Percentiles rank a stretch among this genome's conserved stretches.
Evolutionary conservation across 2,329 filamentous ascomycete species (phyloP).

Genomic region (Claviceps paspali): DNA sequence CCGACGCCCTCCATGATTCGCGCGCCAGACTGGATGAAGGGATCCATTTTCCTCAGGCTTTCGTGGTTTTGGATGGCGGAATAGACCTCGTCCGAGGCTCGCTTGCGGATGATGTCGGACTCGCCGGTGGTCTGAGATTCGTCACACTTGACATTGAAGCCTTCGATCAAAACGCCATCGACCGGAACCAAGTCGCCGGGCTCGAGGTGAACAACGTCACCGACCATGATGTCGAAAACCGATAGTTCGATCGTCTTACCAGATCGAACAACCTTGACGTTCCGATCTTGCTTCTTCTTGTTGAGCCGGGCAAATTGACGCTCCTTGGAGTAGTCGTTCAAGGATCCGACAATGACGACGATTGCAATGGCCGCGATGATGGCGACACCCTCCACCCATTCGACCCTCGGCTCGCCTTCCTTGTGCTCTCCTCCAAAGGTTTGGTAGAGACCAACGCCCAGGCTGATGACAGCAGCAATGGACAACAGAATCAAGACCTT

Average conservation of each 20-base stretch:
- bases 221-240: constrained; percentile 52
- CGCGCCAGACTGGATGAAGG: constrained; percentile 72
- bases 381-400: constrained; percentile 72
- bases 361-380: constrained; percentile 69
- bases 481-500: constrained; percentile 63
- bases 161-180: constrained; percentile 57
- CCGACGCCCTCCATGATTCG: constrained; percentile 66
- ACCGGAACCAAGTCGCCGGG: constrained; percentile 62
- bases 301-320: constrained; percentile 66
- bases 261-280: constrained; percentile 56
- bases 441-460: constrained; percentile 62
- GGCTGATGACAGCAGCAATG: constrained; percentile 54
- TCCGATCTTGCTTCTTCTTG: constrained; percentile 62
- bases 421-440: constrained; percentile 47
- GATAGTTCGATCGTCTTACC: constrained; percentile 56
- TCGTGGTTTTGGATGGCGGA: constrained; percentile 52
- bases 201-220: constrained; percentile 58
- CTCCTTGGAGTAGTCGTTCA: constrained; percentile 72
- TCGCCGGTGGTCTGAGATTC: constrained; percentile 69
- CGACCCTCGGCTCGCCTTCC: constrained; percentile 38
- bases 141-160: constrained; percentile 61
- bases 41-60: constrained; percentile 57
- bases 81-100: constrained; percentile 50
- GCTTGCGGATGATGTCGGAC: constrained; percentile 60
- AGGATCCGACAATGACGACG: constrained; percentile 59